Evolutionary conservation across 192 early-diverging fungal species (phyloP), one percentile per base, ranked within the genome.

Genomic region (Phycomyces blakesleeanus): DNA sequence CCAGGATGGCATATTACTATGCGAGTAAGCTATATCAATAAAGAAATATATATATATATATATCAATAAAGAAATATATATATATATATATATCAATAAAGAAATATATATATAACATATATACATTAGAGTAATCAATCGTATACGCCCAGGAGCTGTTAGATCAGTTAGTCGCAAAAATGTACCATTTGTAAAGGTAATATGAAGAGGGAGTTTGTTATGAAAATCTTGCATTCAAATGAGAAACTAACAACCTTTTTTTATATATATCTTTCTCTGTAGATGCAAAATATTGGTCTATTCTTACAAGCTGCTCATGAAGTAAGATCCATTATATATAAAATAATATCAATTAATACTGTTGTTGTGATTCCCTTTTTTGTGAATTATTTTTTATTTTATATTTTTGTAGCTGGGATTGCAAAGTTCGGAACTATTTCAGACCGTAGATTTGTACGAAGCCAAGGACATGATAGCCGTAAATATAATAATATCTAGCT

Each of bases 271-370:
- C 25, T 57, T 10, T 15, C n/a, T 16, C 14, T n/a, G 51, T 51
- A 91, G 91, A 91, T 92, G 85, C 87, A 90, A 59, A 92, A 93
- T 57, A 91, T 91, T 40, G 69, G 76, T 66, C 85, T 87, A 73
- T 93, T 92, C 62, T 57, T 93, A 38, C 74, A 76, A 25, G 90
- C 82, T 2, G 88, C 86, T n/a, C 80, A 68, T 56, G 52, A 78
- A 66, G 81, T 78, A 76, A 73, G 59, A 0, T 9, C 14, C n/a
- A n/a, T n/a, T n/a, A 52, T 6, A 24, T n/a, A 52, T 38, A 63
- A 47, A n/a, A 61, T 18, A 34, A 51, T 20, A 5, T 10, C 27
- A 39, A 20, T 14, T 21, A 20, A 21, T 16, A 34, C 9, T 26
- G 12, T 1, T 56, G 27, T 38, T 56, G 18, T 29, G 29, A 18